Percentiles rank a stretch among this genome's conserved stretches.
Evolutionary conservation across 805 yeast genomes (phyloP).

Genomic region (Tetrapisispora nanseiensis): DNA sequence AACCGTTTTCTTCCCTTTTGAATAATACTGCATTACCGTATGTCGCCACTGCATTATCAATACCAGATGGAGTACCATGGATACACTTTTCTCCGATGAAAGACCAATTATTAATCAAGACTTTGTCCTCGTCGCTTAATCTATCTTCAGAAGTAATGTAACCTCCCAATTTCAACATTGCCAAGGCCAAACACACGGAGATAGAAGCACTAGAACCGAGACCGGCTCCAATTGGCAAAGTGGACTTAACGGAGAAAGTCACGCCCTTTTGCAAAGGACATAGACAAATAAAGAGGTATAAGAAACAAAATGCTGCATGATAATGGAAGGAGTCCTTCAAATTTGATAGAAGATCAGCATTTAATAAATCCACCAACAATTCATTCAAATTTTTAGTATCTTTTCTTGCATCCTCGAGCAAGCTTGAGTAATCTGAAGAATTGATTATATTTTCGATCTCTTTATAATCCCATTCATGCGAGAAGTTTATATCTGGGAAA

Average conservation of each 20-base stretch:
- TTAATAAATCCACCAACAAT: constrained; percentile 43
- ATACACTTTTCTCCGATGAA: constrained; percentile 90
- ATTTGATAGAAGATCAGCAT: constrained; percentile 32
- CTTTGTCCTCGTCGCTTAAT: constrained; percentile 35
- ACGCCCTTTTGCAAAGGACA: constrained; percentile 43
- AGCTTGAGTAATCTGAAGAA: background rate
- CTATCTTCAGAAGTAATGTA: constrained; percentile 33
- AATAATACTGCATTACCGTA: constrained; percentile 93
- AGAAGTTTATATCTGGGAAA: constrained; percentile 73
- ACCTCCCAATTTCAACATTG: constrained; percentile 53
- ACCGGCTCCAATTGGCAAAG: constrained; percentile 94
- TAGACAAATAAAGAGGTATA: constrained; percentile 61
- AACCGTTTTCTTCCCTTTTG: constrained; percentile 38
- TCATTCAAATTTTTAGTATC: constrained; percentile 50
- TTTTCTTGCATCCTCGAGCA: constrained; percentile 10
- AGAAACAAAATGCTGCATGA: constrained; percentile 72
- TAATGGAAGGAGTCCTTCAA: constrained; percentile 52
- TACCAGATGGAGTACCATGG: constrained; percentile 95
- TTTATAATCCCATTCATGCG: constrained; percentile 45
- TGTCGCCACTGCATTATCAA: constrained; percentile 93
- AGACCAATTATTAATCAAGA: constrained; percentile 77
- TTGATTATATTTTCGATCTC: background rate
- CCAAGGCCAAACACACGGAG: constrained; percentile 74
- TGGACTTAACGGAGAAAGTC: constrained; percentile 62
- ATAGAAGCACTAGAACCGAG: constrained; percentile 90